phyloP scores from a whole-genome alignment of 2,329 filamentous ascomycete genomes.

The Sclerotinia nivalis region DNA sequence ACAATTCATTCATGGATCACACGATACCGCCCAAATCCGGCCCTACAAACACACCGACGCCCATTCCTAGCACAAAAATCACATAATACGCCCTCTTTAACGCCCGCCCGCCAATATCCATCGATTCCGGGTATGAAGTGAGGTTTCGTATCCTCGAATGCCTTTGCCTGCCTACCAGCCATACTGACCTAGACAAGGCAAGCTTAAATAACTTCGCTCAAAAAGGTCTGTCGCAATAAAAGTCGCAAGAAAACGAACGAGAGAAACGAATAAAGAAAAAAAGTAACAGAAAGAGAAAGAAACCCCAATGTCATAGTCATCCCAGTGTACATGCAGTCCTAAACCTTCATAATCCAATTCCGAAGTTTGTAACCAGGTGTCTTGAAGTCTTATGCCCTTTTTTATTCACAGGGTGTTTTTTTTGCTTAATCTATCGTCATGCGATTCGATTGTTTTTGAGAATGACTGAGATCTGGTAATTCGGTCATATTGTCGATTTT shows the following conservation, averaged over 20 bases:
- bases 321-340: neutral
- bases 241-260: neutral
- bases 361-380: constrained; percentile 2
- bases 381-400: constrained; percentile 2
- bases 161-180: constrained; percentile 8
- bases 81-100: constrained; percentile 15
- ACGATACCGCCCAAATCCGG: neutral
- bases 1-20: constrained; percentile 2
- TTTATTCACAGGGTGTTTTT: constrained; percentile 1
- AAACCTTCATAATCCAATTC: constrained; percentile 10
- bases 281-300: constrained; percentile 8
- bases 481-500: constrained; percentile 52
- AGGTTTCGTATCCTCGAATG: constrained; percentile 16
- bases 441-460: constrained; percentile 45
- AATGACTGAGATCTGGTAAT: constrained; percentile 44
- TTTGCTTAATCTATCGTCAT: constrained; percentile 51
- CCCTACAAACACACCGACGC: neutral
- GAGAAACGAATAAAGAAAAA: constrained; percentile 3
- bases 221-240: constrained; percentile 12
- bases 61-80: constrained; percentile 7
- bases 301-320: constrained; percentile 18
- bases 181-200: constrained; percentile 7
- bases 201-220: constrained; percentile 17
- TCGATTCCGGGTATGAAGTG: constrained; percentile 21
- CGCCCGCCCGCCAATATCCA: constrained; percentile 18